Percentiles rank a stretch among this genome's conserved stretches.
phyloP scores from a whole-genome alignment of 345 rosid species.

The Pugionium dolabratum region DNA sequence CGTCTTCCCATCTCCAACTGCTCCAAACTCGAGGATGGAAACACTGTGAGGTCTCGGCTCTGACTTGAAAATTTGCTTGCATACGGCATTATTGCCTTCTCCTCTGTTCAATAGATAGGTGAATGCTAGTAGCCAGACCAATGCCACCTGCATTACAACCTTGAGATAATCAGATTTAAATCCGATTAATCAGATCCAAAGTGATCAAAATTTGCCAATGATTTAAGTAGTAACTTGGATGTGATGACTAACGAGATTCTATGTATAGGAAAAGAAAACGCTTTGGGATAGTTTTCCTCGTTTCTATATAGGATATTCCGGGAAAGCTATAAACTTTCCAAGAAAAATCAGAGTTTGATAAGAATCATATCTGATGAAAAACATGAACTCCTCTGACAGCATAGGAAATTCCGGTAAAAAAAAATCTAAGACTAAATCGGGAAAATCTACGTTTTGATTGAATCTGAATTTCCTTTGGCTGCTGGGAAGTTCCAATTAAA shows the following conservation, averaged over 20 bases:
- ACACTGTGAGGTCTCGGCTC: conserved; percentile 86
- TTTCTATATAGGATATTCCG: conserved; percentile 8
- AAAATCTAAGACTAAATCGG: not conserved
- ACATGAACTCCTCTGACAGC: conserved; percentile 3
- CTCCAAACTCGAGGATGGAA: conserved; percentile 89
- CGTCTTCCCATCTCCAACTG: conserved; percentile 84
- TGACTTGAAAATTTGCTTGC: conserved; percentile 52
- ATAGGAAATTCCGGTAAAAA: conserved; percentile 10
- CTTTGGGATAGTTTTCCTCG: not conserved
- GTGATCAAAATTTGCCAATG: not conserved
- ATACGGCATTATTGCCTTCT: conserved; percentile 45
- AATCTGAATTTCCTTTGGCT: conserved; percentile 19
- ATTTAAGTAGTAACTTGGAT: not conserved
- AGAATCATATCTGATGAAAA: conserved; percentile 23
- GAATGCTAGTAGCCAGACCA: conserved; percentile 83
- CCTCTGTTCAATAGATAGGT: conserved; percentile 46
- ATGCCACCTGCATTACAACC: conserved; percentile 59
- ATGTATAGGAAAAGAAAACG: not conserved
- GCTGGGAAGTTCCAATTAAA: conserved; percentile 13
- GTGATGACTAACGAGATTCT: not conserved
- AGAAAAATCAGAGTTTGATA: not conserved
- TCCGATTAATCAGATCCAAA: not conserved
- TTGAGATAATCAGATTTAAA: conserved; percentile 11
- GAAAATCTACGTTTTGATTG: not conserved
- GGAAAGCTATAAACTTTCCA: conserved; percentile 10